Conservation (phyloP, 2,329 filamentous ascomycete genomes). For the Ilyonectria sp. region DNA sequence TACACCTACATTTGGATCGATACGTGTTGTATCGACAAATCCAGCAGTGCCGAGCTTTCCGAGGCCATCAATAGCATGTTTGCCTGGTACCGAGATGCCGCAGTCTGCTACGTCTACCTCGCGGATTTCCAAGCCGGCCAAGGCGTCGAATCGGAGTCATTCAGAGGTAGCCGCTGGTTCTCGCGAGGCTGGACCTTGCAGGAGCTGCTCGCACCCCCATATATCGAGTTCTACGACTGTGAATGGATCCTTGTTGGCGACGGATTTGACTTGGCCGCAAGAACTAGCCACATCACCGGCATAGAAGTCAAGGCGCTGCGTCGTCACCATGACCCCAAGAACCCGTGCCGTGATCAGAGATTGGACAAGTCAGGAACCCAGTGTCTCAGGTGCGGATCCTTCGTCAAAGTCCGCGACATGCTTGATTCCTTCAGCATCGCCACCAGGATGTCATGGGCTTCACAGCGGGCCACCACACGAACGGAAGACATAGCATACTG, state of each 20-base stretch:
- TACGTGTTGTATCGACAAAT: conserved; percentile 15
- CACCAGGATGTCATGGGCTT: not conserved
- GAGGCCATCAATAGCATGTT: conserved; percentile 15
- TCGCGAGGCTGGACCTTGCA: not conserved
- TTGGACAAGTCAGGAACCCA: not conserved
- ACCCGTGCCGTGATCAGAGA: not conserved
- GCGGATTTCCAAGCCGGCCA: not conserved
- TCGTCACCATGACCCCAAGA: not conserved
- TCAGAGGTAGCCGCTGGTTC: not conserved
- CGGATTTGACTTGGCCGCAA: not conserved
- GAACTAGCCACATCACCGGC: not conserved
- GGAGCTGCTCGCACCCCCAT: not conserved
- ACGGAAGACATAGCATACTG: not conserved
- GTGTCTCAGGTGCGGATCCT: not conserved
- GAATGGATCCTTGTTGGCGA: not conserved
- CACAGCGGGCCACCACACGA: not conserved
- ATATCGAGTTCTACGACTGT: conserved; percentile 1
- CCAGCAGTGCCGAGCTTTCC: conserved; percentile 5
- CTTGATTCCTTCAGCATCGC: not conserved
- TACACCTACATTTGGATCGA: not conserved
- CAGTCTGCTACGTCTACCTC: conserved; percentile 4
- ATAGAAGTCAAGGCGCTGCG: not conserved
- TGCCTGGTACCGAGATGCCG: conserved; percentile 2
- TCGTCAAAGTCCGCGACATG: not conserved
- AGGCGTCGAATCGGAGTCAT: not conserved